Evolutionary conservation across 768 basidiomycete genomes (phyloP), one percentile per base, ranked within the genome.

Genomic region (Pholiota conissans): DNA sequence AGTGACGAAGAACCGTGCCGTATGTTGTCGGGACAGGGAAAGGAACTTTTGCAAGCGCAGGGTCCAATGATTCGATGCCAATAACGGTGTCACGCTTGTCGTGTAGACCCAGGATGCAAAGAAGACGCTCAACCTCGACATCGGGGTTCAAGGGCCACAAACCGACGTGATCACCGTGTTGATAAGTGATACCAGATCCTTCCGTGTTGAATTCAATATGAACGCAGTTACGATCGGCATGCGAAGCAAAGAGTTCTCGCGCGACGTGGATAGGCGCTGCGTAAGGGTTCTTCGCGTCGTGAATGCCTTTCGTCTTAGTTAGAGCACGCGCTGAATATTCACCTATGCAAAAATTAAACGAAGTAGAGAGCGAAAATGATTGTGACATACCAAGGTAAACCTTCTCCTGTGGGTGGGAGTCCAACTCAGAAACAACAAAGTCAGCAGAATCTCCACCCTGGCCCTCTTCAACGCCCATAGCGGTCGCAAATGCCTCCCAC

Each of bases 21-120:
- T 97, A 98, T 7, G 95, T 98, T 1, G 95, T 95, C 1, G 96
- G 96, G 18, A 95, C 91, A 11, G 97, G 96, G 88, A 98, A 99
- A 16, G 96, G 96, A 56, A 98, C 95, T 74, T 98, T 98, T 57
- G 96, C 96, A 28, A 99, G 82, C 14, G 95, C 94, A 18, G 97
- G 96, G 68, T 99, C 96, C 58, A 98, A 86, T n/a, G 94, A 96
- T 69, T 95, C 94, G 58, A 99, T 93, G 62, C 87, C 85, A 65
- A 99, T 93, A 48, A 94, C 85, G 35, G 82, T 80, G 71, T 95
- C 87, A 67, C 85, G 84, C 76, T 92, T 92, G 59, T 88, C 81
- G 62, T 82, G 80, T 10, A 99, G 81, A 24, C 95, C 96, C 48
- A 99, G 87, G 37, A 89, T 83, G 60, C 84, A 88, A 18, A 99